Evolutionary conservation across 345 rosid species (phyloP).

Genomic region (Eucalyptus regnans): DNA sequence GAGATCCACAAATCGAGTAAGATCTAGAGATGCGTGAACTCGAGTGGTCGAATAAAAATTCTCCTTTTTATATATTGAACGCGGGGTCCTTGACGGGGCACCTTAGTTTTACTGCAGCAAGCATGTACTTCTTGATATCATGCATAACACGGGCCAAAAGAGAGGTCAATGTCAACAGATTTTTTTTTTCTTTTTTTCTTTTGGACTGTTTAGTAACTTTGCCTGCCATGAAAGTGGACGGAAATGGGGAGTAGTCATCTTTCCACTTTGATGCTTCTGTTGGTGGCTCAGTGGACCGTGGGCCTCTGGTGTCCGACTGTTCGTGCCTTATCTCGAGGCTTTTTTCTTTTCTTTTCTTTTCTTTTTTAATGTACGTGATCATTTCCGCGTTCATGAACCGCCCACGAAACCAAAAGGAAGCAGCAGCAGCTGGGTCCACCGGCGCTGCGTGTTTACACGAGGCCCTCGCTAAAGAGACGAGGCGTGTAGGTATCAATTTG

Average conservation of each 20-base stretch:
- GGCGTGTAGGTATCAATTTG: not conserved
- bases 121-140: not conserved
- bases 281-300: not conserved
- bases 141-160: not conserved
- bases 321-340: not conserved
- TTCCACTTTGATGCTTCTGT: not conserved
- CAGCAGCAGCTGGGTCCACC: not conserved
- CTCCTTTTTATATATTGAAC: not conserved
- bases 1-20: not conserved
- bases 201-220: not conserved
- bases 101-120: not conserved
- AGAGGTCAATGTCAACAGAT: not conserved
- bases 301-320: not conserved
- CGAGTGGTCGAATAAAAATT: not conserved
- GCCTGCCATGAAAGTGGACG: not conserved
- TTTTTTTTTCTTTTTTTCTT: not conserved
- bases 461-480: not conserved
- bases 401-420: not conserved
- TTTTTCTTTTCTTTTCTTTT: not conserved
- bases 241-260: not conserved
- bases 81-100: not conserved
- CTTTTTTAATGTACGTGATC: not conserved
- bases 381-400: not conserved
- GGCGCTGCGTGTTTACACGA: not conserved
- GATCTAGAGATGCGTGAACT: not conserved